A percentile compares a stretch with the other conserved stretches of the same genome.
Conservation (phyloP, 2,329 filamentous ascomycete species). For the Aureobasidium sp. region DNA sequence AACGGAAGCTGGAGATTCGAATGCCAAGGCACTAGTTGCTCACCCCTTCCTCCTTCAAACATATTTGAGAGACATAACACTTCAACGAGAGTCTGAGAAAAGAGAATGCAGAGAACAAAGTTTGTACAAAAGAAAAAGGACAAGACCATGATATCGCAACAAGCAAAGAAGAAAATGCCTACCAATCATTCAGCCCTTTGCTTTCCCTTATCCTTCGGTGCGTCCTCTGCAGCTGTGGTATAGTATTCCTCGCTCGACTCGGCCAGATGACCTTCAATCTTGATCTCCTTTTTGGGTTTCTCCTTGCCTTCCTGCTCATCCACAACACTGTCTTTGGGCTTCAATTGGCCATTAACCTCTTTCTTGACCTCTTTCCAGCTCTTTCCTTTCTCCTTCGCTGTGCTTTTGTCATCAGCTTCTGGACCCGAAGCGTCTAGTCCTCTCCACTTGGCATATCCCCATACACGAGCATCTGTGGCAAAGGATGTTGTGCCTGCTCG, state of each 20-base stretch:
- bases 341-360: neutral
- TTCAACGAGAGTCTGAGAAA: neutral
- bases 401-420: conserved; percentile 12
- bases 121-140: neutral
- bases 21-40: neutral
- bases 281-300: neutral
- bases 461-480: conserved; percentile 26
- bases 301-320: neutral
- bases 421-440: conserved; percentile 30
- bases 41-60: neutral
- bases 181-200: neutral
- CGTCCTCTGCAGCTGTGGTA: neutral
- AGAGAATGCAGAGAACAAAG: neutral
- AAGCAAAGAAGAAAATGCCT: neutral
- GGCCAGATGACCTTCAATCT: neutral
- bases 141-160: neutral
- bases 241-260: neutral
- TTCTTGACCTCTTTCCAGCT: conserved; percentile 9
- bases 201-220: neutral
- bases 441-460: conserved; percentile 28
- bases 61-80: neutral
- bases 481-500: conserved; percentile 28
- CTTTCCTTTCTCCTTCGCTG: conserved; percentile 18
- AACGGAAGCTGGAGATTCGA: neutral
- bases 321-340: neutral